Conservation (phyloP, 345 rosid species). For the Tarenaya hassleriana region DNA sequence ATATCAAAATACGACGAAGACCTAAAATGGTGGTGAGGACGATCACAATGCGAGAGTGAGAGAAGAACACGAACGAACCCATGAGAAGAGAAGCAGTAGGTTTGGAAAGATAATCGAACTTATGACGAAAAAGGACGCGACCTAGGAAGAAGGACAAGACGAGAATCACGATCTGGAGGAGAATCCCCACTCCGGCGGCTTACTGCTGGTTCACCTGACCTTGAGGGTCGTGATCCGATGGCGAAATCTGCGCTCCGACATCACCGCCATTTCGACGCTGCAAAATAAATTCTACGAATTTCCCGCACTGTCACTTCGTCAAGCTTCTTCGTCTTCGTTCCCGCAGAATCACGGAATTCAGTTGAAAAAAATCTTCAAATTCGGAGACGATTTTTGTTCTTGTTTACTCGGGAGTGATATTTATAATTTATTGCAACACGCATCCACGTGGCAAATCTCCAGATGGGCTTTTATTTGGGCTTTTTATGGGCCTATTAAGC, state of each 20-base stretch:
- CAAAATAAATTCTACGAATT: constrained; percentile 19
- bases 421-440: constrained; percentile 23
- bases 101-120: constrained; percentile 91
- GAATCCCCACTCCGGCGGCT: constrained; percentile 96
- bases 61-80: constrained; percentile 36
- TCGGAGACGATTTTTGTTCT: constrained; percentile 17
- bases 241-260: constrained; percentile 43
- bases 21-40: neutral
- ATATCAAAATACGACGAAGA: neutral
- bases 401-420: constrained; percentile 9
- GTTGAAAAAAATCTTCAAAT: constrained; percentile 15
- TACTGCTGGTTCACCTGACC: constrained; percentile 79
- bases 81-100: constrained; percentile 98
- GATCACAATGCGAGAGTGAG: constrained; percentile 12
- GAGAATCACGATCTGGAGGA: constrained; percentile 99
- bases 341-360: constrained; percentile 19
- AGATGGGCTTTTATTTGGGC: too few relatives aligned
- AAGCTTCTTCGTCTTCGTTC: constrained; percentile 2
- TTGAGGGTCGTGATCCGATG: constrained; percentile 37
- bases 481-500: too few relatives aligned
- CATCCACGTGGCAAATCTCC: constrained; percentile 15
- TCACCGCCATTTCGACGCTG: constrained; percentile 18
- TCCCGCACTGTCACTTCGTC: constrained; percentile 12
- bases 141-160: constrained; percentile 97
- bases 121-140: constrained; percentile 94